Evolutionary conservation across 495 filamentous ascomycete species (phyloP).

Genomic region (Aspergillus asperescens): DNA sequence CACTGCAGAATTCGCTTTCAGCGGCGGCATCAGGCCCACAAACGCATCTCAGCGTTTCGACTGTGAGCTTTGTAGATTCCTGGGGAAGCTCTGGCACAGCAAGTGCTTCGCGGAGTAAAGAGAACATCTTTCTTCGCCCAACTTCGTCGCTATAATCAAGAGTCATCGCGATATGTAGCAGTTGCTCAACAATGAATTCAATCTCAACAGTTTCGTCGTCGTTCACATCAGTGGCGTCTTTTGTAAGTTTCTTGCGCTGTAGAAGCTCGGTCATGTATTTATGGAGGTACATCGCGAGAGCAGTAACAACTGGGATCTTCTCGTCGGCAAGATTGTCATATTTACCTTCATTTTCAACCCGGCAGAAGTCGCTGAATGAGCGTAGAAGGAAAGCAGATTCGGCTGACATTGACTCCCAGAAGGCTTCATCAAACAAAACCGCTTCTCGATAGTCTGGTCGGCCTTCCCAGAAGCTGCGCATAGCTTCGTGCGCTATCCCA

Average conservation of each 20-base stretch:
- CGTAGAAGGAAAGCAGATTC: slow-evolving; percentile 84
- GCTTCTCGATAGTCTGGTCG: slow-evolving; percentile 83
- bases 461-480: slow-evolving; percentile 94
- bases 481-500: slow-evolving; percentile 84
- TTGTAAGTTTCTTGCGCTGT: slow-evolving; percentile 54
- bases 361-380: slow-evolving; percentile 91
- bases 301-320: slow-evolving; percentile 91
- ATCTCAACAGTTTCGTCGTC: slow-evolving; percentile 78
- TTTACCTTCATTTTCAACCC: slow-evolving; percentile 60
- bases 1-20: slow-evolving; percentile 87
- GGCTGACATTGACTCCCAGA: slow-evolving; percentile 80
- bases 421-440: slow-evolving; percentile 74
- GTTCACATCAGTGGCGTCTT: slow-evolving; percentile 55
- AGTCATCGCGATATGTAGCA: slow-evolving; percentile 85
- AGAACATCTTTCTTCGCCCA: slow-evolving; percentile 90
- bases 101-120: slow-evolving; percentile 75
- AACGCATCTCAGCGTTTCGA: slow-evolving; percentile 75
- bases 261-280: slow-evolving; percentile 72
- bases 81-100: slow-evolving; percentile 85
- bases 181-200: slow-evolving; percentile 92
- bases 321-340: slow-evolving; percentile 72
- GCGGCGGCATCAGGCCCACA: slow-evolving; percentile 72
- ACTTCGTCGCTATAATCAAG: slow-evolving; percentile 95
- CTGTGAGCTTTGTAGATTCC: slow-evolving; percentile 80
- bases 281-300: slow-evolving; percentile 75